phyloP scores from a whole-genome alignment of 2,329 filamentous ascomycete genomes.

The Botryosphaeria dothidea region DNA sequence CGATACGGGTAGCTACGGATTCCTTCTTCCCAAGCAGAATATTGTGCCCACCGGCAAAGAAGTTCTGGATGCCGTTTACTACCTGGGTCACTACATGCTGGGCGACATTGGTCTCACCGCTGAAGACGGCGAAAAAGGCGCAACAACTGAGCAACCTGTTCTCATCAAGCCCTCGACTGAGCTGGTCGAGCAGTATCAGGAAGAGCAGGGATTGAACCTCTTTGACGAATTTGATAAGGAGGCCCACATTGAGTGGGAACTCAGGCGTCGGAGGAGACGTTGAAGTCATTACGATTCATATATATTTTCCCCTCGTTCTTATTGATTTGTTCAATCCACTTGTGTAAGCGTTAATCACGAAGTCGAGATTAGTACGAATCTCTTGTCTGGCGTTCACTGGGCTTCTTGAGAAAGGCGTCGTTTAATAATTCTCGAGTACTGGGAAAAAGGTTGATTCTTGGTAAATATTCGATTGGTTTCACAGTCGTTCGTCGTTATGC shows the following conservation, averaged over 20 bases:
- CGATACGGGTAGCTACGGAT: conserved; percentile 92
- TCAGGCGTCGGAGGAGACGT: conserved; percentile 20
- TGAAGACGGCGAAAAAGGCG: neutral
- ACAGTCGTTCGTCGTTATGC: neutral
- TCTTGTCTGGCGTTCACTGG: neutral
- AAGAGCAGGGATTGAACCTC: conserved; percentile 15
- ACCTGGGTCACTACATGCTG: conserved; percentile 78
- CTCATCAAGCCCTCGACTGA: neutral
- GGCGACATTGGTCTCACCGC: conserved; percentile 39
- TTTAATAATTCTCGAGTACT: neutral
- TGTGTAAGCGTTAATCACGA: neutral
- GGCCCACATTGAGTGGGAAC: conserved; percentile 18
- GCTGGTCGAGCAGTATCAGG: neutral
- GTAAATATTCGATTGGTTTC: neutral
- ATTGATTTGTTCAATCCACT: neutral
- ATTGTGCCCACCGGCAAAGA: conserved; percentile 91
- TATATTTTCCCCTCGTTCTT: neutral
- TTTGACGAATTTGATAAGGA: conserved; percentile 5
- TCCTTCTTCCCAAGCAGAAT: conserved; percentile 80
- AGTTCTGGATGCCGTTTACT: conserved; percentile 77
- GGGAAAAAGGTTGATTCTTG: neutral
- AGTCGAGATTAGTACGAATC: neutral
- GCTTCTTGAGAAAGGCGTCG: neutral
- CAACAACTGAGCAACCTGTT: neutral
- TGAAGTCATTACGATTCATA: neutral